Percentiles rank a stretch among this genome's conserved stretches.
Conservation (phyloP, 225 moss, liverwort and hornwort genomes). For the Ulota crispa region DNA sequence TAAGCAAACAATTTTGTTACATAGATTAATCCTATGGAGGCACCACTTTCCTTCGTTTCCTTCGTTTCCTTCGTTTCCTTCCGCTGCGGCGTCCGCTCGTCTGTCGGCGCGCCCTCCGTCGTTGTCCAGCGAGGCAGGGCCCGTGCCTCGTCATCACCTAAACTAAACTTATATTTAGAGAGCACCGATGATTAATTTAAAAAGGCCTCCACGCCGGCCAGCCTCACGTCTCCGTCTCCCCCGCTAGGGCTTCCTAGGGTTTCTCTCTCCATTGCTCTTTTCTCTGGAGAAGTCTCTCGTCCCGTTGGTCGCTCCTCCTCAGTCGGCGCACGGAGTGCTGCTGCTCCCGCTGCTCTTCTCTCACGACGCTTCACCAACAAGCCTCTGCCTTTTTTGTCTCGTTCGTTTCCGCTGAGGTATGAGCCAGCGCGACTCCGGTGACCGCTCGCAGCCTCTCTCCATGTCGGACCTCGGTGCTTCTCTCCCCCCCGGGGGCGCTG, state of each 20-base stretch:
- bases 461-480: conserved; percentile 87
- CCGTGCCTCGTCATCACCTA: neutral
- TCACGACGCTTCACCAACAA: neutral
- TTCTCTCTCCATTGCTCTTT: neutral
- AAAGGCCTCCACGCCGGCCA: neutral
- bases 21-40: too few relatives aligned
- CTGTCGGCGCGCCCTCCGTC: neutral
- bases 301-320: neutral
- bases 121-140: too few relatives aligned
- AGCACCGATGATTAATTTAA: neutral
- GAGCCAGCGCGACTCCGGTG: conserved; percentile 59
- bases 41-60: too few relatives aligned
- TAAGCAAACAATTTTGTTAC: too few relatives aligned
- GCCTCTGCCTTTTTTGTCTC: neutral
- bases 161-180: neutral
- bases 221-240: conserved; percentile 13
- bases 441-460: conserved; percentile 49
- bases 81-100: neutral
- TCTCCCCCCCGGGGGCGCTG: conserved; percentile 56
- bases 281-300: too few relatives aligned
- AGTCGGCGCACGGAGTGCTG: neutral
- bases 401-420: conserved; percentile 15
- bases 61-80: neutral
- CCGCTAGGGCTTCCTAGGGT: conserved; percentile 33
- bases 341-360: neutral